Evolutionary conservation across 2,329 filamentous ascomycete species (phyloP).

Genomic region (Ophiostoma himal-ulmi): DNA sequence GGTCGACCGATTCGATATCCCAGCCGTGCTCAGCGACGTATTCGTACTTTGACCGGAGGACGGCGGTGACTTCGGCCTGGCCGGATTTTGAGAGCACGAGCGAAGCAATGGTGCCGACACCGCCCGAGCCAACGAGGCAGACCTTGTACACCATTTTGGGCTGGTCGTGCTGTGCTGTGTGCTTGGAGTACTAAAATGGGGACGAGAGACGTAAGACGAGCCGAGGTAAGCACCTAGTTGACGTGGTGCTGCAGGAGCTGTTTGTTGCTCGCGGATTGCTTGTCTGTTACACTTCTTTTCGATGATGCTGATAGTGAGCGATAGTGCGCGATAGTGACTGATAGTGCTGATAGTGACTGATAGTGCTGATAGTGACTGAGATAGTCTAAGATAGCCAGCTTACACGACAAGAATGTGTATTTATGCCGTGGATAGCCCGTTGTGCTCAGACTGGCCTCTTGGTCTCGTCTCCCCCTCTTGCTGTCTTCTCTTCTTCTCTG

Average conservation of each 20-base stretch:
- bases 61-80: constrained; percentile 23
- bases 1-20: constrained; percentile 25
- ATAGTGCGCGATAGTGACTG: background rate
- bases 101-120: constrained; percentile 26
- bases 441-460: background rate
- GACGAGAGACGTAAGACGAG: background rate
- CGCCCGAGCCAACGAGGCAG: constrained; percentile 24
- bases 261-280: background rate
- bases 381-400: background rate
- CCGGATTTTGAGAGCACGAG: constrained; percentile 24
- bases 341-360: background rate
- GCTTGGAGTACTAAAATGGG: background rate
- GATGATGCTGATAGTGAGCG: background rate
- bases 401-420: constrained; percentile 5
- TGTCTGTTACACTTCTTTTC: background rate
- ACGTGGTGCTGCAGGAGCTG: background rate
- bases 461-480: background rate
- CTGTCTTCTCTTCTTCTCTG: no score
- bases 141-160: constrained; percentile 15
- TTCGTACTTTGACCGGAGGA: constrained; percentile 23
- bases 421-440: background rate
- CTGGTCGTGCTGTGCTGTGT: background rate
- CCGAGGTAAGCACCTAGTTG: background rate
- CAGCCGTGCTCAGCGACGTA: constrained; percentile 24
- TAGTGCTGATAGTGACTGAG: background rate